A percentile compares a stretch with the other conserved stretches of the same genome.
Evolutionary conservation across 148 eudicot genomes (phyloP).

Genomic region (Rhododendron griersonianum): DNA sequence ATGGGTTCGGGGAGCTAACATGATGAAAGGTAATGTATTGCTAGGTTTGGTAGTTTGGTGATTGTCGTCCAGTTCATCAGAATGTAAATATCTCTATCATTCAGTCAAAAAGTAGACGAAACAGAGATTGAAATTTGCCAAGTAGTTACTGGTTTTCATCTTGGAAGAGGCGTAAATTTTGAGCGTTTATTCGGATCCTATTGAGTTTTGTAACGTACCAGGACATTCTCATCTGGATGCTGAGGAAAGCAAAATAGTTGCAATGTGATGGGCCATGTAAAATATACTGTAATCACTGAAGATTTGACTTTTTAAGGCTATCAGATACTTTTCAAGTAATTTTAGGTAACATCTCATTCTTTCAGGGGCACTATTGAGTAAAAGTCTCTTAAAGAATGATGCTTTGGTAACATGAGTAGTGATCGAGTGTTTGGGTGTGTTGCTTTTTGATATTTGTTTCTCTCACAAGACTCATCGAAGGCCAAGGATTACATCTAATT

Average conservation of each 20-base stretch:
- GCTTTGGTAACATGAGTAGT: not conserved
- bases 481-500: not conserved
- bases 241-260: not conserved
- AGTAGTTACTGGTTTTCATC: not conserved
- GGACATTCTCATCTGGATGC: not conserved
- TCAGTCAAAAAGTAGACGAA: not conserved
- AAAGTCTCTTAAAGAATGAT: not conserved
- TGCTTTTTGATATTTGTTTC: not conserved
- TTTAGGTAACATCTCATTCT: not conserved
- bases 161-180: not conserved
- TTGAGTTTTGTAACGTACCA: no score
- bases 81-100: not conserved
- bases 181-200: not conserved
- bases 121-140: not conserved
- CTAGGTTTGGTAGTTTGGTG: not conserved
- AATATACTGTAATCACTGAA: not conserved
- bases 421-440: not conserved
- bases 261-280: not conserved
- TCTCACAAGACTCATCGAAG: not conserved
- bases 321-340: not conserved
- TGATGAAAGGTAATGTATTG: conserved; percentile 55
- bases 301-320: not conserved
- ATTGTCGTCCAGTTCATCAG: not conserved
- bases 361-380: not conserved
- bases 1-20: conserved; percentile 78